Base-by-base conservation (phyloP, 345 rosid genomes). In the Linum lewisii region DNA sequence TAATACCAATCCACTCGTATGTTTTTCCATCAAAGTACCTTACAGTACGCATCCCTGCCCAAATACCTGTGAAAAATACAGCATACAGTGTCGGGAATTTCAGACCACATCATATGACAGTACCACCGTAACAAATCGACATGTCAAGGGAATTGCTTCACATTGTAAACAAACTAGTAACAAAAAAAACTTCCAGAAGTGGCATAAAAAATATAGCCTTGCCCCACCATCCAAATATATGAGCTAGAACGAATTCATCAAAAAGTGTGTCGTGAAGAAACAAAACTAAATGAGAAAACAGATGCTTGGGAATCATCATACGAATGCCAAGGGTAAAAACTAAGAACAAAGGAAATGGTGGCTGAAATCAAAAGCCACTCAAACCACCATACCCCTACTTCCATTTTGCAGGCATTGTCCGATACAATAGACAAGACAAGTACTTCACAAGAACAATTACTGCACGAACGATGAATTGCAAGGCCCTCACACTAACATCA, bases 141-240 rank as follows among this genome's bases (percentile, higher is more conserved):
- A 8, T 29, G 34, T 0, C 34, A 29, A 4, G 2, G 5, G 7
- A 34, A 34, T 34, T 34, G 38, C 38, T 11, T 6, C 14, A 42
- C 9, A 11, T 42, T 11, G 45, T 34, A 6, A 38, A 9, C 45
- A 8, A 2, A 38, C 2, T 15, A 38, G 45, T 5, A 38, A 38
- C 45, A 38, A 15, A 10, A 38, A 38, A 13, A 38, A 38, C 15
- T 38, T 38, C 45, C 45, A 38, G 25, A 8, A 21, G 15, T 6
- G 21, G 21, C 15, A 57, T 22, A 16, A 23, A 55, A n/a, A 94
- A 63, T 76, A 90, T 94, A 52, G 99, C 99, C 75, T 94, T 94
- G 55, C 97, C 97, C 99, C 99, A 94, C 99, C 97, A 94, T 54
- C 99, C 99, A 77, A 94, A 84, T 42, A 94, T 85, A 71, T 94